These are phyloP conservation scores for Mortierella sp. DNA, from an alignment of 371 early-diverging fungal species.

Conservation along the genomic window DNA sequence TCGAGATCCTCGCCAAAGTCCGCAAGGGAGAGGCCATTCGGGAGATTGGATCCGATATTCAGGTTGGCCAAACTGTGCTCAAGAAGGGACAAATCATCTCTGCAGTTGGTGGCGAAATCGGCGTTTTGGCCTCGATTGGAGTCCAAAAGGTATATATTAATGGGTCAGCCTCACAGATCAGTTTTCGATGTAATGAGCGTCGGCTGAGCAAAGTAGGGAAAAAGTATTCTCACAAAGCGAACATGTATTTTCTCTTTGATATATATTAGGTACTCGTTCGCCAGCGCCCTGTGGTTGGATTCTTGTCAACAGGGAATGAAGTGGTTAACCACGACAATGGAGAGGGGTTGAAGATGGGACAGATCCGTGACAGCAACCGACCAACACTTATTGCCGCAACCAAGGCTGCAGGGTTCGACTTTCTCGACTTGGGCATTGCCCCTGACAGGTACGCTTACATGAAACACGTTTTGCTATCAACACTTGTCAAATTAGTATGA, in stretches of 20 bases:
- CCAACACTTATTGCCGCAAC: constrained; percentile 82
- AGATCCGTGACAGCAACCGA: constrained; percentile 89
- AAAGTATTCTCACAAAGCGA: neutral
- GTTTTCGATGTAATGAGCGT: no score
- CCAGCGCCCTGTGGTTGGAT: constrained; percentile 81
- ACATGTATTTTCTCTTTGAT: neutral
- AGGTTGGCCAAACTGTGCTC: constrained; percentile 69
- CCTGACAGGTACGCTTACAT: constrained; percentile 73
- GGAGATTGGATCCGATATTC: constrained; percentile 83
- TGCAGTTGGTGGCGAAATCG: constrained; percentile 85
- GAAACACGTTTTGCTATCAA: neutral
- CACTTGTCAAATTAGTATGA: neutral
- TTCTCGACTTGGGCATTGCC: constrained; percentile 84
- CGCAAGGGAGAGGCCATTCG: constrained; percentile 77
- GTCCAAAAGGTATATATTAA: constrained; percentile 61
- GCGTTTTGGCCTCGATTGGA: constrained; percentile 85
- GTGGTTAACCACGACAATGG: constrained; percentile 72
- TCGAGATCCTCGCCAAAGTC: constrained; percentile 66
- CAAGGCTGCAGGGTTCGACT: constrained; percentile 72
- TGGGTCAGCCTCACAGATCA: neutral
- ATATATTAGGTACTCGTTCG: constrained; percentile 69
- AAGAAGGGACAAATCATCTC: constrained; percentile 72
- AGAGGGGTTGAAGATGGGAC: constrained; percentile 67
- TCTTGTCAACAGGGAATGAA: constrained; percentile 94
- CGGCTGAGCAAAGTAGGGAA: neutral